These are phyloP conservation scores for Trametes coccinea DNA, from an alignment of 768 basidiomycete species.

Conservation along the genomic window DNA sequence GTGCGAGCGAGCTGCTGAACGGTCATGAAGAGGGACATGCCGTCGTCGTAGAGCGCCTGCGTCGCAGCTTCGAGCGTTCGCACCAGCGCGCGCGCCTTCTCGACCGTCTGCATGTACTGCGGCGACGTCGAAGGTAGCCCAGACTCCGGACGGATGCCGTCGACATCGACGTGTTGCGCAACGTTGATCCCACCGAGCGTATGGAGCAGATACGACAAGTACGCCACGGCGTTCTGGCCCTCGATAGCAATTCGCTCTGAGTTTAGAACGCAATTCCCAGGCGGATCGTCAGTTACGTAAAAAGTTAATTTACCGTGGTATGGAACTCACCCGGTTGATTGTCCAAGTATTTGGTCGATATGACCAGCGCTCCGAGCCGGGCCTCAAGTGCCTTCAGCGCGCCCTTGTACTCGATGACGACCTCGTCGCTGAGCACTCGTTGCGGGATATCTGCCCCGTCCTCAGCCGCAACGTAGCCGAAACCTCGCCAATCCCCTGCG, in stretches of 20 bases:
- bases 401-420: conserved; percentile 23
- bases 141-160: conserved; percentile 60
- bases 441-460: conserved; percentile 37
- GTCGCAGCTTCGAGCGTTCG: conserved; percentile 68
- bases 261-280: background rate
- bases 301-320: background rate
- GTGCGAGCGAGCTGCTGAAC: conserved; percentile 44
- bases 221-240: conserved; percentile 53
- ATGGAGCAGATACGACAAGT: conserved; percentile 58
- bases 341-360: conserved; percentile 19
- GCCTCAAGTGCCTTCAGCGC: conserved; percentile 18
- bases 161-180: conserved; percentile 81
- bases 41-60: conserved; percentile 77
- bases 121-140: conserved; percentile 44
- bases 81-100: conserved; percentile 65
- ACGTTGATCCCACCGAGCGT: conserved; percentile 72
- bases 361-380: conserved; percentile 18
- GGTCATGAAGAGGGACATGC: conserved; percentile 56
- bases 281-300: conserved; percentile 5
- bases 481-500: conserved; percentile 80
- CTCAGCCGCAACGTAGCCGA: conserved; percentile 71
- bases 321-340: conserved; percentile 22
- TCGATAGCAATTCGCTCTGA: conserved; percentile 33
- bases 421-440: conserved; percentile 18
- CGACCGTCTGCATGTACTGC: conserved; percentile 63